These are phyloP conservation scores for Coniella vitis DNA, from an alignment of 2,329 filamentous ascomycete species.

Conservation along the genomic window DNA sequence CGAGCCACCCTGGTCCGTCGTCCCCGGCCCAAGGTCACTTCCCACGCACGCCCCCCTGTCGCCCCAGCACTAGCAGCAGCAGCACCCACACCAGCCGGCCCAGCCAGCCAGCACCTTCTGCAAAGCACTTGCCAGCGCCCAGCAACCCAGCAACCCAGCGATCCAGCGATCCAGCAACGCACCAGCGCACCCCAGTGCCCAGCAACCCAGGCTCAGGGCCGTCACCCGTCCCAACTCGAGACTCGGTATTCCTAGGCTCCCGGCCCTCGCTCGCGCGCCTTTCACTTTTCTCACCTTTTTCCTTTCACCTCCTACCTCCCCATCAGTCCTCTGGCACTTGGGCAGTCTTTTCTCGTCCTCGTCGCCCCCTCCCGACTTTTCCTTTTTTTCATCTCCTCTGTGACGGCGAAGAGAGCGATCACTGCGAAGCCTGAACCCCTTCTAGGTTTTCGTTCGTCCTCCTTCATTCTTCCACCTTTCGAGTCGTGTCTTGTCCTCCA, in stretches of 20 bases:
- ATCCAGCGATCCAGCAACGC: too few species aligned
- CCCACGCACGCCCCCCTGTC: too few species aligned
- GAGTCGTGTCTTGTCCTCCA: constrained; percentile 14
- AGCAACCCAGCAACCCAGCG: too few species aligned
- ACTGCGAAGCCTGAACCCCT: constrained; percentile 1
- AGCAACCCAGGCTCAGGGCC: too few species aligned
- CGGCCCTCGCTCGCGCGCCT: not conserved
- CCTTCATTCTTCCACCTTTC: constrained; percentile 6
- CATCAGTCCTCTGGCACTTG: constrained; percentile 11
- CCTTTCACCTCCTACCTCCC: not conserved
- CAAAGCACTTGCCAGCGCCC: too few species aligned
- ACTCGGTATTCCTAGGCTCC: constrained; percentile 13
- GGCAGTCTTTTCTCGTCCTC: constrained; percentile 10
- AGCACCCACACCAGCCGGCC: too few species aligned
- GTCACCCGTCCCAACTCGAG: too few species aligned
- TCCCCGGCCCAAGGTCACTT: constrained; percentile 10
- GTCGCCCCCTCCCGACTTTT: constrained; percentile 9
- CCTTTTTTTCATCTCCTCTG: not conserved
- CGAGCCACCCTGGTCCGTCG: constrained; percentile 9
- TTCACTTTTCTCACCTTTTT: not conserved
- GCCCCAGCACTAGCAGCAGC: too few species aligned
- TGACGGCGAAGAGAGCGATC: constrained; percentile 11
- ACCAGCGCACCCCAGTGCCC: too few species aligned
- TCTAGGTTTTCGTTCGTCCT: constrained; percentile 7
- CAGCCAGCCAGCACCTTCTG: too few species aligned